These are phyloP conservation scores for Yamadazyma dendronema DNA, from an alignment of 1,139 yeast species.

Conservation along the genomic window DNA sequence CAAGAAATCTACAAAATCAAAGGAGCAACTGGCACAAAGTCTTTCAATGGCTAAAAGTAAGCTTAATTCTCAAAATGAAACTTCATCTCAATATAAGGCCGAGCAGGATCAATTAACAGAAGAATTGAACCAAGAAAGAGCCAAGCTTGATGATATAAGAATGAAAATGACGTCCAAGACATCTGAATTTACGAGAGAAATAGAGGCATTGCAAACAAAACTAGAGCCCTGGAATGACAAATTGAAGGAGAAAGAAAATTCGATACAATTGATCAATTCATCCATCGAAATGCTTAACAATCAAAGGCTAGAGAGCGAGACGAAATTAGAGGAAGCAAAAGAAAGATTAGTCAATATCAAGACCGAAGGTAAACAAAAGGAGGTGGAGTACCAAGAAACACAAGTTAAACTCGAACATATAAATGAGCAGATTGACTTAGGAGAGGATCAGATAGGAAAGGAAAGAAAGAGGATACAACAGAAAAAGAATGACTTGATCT, in stretches of 20 bases:
- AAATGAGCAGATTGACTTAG: constrained; percentile 53
- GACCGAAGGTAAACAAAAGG: constrained; percentile 54
- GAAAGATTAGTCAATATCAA: constrained; percentile 47
- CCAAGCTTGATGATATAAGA: constrained; percentile 60
- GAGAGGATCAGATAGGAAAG: constrained; percentile 53
- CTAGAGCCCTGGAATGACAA: constrained; percentile 84
- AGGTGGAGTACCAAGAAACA: constrained; percentile 40
- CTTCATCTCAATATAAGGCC: constrained; percentile 36
- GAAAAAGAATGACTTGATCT: constrained; percentile 53
- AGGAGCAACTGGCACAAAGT: constrained; percentile 32
- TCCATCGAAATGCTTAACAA: constrained; percentile 60
- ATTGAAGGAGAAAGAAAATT: constrained; percentile 63
- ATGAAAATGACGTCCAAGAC: constrained; percentile 72
- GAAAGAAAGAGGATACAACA: constrained; percentile 49
- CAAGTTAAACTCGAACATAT: constrained; percentile 48
- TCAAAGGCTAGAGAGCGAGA: constrained; percentile 42
- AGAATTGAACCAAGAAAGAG: constrained; percentile 53
- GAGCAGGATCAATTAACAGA: constrained; percentile 47
- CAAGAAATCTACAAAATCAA: constrained; percentile 59
- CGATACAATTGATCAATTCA: constrained; percentile 62
- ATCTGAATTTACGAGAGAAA: constrained; percentile 57
- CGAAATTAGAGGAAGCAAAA: constrained; percentile 48
- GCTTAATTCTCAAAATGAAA: constrained; percentile 44
- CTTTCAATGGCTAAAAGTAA: constrained; percentile 46
- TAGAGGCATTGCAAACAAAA: constrained; percentile 60